These are phyloP conservation scores for Colletotrichum cereale DNA, from an alignment of 2,329 filamentous ascomycete species.

Conservation along the genomic window DNA sequence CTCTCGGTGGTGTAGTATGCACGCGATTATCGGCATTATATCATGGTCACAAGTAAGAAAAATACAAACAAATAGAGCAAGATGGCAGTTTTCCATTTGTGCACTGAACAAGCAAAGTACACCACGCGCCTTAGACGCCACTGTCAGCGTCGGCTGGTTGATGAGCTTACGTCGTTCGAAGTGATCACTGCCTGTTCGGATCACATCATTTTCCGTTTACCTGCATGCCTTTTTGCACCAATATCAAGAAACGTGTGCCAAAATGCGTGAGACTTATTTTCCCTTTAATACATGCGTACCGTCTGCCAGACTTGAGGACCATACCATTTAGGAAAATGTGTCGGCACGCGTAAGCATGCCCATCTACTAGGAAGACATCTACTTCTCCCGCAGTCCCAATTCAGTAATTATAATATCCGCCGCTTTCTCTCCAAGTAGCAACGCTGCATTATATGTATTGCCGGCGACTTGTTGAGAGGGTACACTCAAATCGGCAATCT, in stretches of 20 bases:
- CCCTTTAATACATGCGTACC: too few species aligned
- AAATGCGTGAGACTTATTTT: neutral
- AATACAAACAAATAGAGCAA: neutral
- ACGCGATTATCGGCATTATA: too few species aligned
- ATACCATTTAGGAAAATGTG: too few species aligned
- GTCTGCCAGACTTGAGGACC: too few species aligned
- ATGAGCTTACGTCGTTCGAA: neutral
- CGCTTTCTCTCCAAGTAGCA: constrained; percentile 62
- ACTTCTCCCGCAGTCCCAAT: constrained; percentile 41
- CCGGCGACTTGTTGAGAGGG: constrained; percentile 55
- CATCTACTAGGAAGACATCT: too few species aligned
- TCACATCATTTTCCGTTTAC: neutral
- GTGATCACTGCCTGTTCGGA: neutral
- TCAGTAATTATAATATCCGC: constrained; percentile 56
- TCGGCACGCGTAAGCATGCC: too few species aligned
- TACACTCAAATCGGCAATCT: constrained; percentile 56
- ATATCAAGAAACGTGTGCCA: neutral
- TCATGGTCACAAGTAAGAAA: neutral
- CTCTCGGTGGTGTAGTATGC: neutral
- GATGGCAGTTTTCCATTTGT: accelerated
- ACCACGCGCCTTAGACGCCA: neutral
- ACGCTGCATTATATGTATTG: constrained; percentile 63
- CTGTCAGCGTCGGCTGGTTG: neutral
- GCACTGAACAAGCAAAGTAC: neutral
- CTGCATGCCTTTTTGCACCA: too few species aligned